These are phyloP conservation scores for Dictyostelium discoideum DNA, from an alignment of 78 protist species.

Conservation along the genomic window DNA sequence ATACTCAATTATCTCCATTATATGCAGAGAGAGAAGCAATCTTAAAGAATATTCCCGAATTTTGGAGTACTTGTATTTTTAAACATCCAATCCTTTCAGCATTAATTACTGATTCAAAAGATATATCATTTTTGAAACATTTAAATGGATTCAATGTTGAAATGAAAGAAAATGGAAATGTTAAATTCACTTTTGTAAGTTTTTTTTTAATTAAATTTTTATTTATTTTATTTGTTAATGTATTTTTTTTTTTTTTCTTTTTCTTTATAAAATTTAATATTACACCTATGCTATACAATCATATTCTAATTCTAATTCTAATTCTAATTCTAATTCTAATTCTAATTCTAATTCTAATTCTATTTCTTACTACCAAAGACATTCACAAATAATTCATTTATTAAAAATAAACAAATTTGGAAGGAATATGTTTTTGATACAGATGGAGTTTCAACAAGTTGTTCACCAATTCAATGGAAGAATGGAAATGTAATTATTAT, in stretches of 20 bases:
- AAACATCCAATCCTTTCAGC: conserved; percentile 36
- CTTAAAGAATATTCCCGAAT: background rate
- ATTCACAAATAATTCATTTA: background rate
- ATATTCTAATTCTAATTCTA: background rate
- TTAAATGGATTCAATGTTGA: conserved; percentile 34
- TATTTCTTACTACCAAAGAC: conserved; percentile 1
- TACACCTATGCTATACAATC: background rate
- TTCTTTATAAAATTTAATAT: background rate
- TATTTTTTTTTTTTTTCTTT: background rate
- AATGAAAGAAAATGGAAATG: background rate
- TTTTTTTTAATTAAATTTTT: too few relatives aligned
- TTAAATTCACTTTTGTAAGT: conserved; percentile 27
- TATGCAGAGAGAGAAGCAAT: conserved; percentile 30
- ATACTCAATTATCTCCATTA: background rate
- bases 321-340: background rate
- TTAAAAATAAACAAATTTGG: conserved; percentile 42
- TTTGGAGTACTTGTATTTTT: conserved; percentile 28
- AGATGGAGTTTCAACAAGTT: background rate
- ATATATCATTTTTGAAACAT: background rate
- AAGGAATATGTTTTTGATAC: conserved; percentile 22
- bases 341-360: background rate
- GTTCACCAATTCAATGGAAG: conserved; percentile 31
- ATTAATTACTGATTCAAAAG: conserved; percentile 22
- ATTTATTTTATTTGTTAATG: background rate
- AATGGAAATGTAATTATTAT: conserved; percentile 33